A percentile compares a stretch with the other conserved stretches of the same genome.
Evolutionary conservation across 140 eudicot species (phyloP).

Genomic region (Cichorium intybus): DNA sequence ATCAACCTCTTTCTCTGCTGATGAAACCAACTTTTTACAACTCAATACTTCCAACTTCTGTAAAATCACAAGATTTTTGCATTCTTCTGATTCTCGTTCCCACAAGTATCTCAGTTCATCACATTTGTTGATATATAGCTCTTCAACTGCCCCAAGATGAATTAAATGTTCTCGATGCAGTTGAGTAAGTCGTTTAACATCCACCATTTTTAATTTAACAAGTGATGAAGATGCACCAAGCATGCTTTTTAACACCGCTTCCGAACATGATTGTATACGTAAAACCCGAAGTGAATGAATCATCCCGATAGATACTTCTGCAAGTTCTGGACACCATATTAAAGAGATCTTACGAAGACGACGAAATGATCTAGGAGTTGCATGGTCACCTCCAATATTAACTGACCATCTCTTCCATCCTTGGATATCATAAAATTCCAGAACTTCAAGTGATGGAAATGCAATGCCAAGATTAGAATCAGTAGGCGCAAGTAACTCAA

Average conservation of each 20-base stretch:
- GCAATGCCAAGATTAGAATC: background rate
- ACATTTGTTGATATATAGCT: constrained; percentile 7
- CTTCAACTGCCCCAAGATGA: constrained; percentile 14
- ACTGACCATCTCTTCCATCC: constrained; percentile 28
- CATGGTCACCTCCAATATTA: background rate
- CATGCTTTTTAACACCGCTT: constrained; percentile 15
- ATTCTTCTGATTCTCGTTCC: too few species aligned
- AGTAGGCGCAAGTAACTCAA: constrained; percentile 12
- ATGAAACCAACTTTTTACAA: too few species aligned
- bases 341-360: constrained; percentile 19
- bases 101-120: constrained; percentile 4
- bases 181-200: constrained; percentile 16
- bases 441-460: constrained; percentile 28
- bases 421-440: constrained; percentile 26
- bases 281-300: constrained; percentile 17
- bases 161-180: constrained; percentile 7
- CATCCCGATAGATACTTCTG: constrained; percentile 16
- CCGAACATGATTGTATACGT: constrained; percentile 8
- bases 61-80: too few species aligned
- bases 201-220: background rate
- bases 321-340: constrained; percentile 15
- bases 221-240: constrained; percentile 10
- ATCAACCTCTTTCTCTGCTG: too few species aligned
- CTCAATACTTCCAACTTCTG: too few species aligned
- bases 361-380: constrained; percentile 8